Base-by-base conservation (phyloP, 2,329 filamentous ascomycete genomes). In the Beauveria medogensis region DNA sequence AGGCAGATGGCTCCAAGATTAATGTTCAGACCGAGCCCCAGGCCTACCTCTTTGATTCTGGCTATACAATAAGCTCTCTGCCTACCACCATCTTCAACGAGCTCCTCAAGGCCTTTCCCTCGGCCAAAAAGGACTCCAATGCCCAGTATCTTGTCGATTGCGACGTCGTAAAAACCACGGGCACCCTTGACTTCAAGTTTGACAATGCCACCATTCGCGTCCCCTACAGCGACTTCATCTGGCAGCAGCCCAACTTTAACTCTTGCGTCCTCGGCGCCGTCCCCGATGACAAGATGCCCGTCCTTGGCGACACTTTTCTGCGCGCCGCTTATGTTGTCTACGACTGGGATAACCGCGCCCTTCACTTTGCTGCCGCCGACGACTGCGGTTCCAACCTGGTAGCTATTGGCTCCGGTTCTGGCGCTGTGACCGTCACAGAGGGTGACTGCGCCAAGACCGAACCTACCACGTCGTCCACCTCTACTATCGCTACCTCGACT, bases 21-120 rank as follows among this genome's bases (percentile, higher is more conserved):
- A 71, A 77, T 30, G 78, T 82, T 34, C 78, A 86, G 55, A 64
- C 68, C 60, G 64, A 71, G 62, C 63, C 66, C 58, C 69, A 79
- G 43, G 71, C 78, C 24, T 82, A 83, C 16, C 78, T 87, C 28
- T 78, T 89, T 28, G 86, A 89, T 72, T 86, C 83, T 16, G 88
- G 88, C 61, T 87, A 83, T 63, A 88, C 84, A 47, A 75, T 89
- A 60, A 87, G 82, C 70, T 84, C 87, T 64, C 78, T 91, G 2
- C 88, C 88, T 3, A 74, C 82, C 62, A 68, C 75, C 37, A 71
- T 89, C 62, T 80, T 83, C 62, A 64, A 72, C 30, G 65, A 71
- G 37, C 73, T 86, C 40, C 74, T 68, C 61, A 71, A 56, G 69
- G 76, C 66, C 62, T 84, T 74, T 66, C 72, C 72, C 8, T 77